These are phyloP conservation scores for Nidula microcarpa DNA, from an alignment of 768 basidiomycete genomes.

Conservation along the genomic window DNA sequence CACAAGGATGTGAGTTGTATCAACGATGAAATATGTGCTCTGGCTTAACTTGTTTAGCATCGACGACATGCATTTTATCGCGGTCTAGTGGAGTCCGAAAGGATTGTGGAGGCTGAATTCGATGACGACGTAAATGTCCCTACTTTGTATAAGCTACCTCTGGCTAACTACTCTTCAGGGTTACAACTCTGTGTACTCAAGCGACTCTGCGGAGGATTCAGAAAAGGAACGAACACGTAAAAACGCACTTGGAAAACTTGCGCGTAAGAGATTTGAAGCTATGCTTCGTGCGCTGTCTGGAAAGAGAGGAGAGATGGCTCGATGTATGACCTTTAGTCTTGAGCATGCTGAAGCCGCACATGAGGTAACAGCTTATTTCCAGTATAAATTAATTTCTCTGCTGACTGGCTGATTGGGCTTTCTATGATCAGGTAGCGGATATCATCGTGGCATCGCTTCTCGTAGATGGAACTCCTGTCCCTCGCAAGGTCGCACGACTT, in stretches of 20 bases:
- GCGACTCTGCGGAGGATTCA: conserved; percentile 92
- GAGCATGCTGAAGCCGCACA: conserved; percentile 95
- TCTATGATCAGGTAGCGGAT: conserved; percentile 69
- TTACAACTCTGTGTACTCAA: conserved; percentile 85
- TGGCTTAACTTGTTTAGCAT: conserved; percentile 40
- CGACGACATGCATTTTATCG: conserved; percentile 69
- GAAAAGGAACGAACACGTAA: conserved; percentile 82
- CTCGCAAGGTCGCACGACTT: conserved; percentile 92
- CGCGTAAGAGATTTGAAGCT: conserved; percentile 82
- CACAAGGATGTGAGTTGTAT: conserved; percentile 43
- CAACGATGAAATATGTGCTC: conserved; percentile 2
- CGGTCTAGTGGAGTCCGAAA: conserved; percentile 59
- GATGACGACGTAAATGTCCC: conserved; percentile 64
- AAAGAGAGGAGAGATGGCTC: conserved; percentile 84
- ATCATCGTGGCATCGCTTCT: conserved; percentile 86
- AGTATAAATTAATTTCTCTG: not conserved
- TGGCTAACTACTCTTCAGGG: conserved; percentile 44
- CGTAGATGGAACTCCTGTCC: conserved; percentile 93
- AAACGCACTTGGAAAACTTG: conserved; percentile 72
- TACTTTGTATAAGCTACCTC: not conserved
- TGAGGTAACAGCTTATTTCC: conserved; percentile 51
- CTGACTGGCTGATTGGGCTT: not conserved
- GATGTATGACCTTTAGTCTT: conserved; percentile 96
- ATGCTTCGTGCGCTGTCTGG: conserved; percentile 88
- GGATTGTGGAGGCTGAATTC: conserved; percentile 62